A percentile compares a stretch with the other conserved stretches of the same genome.
These are phyloP conservation scores for Paraconiothyrium brasiliense DNA, from an alignment of 2,329 filamentous ascomycete species.

Conservation along the genomic window DNA sequence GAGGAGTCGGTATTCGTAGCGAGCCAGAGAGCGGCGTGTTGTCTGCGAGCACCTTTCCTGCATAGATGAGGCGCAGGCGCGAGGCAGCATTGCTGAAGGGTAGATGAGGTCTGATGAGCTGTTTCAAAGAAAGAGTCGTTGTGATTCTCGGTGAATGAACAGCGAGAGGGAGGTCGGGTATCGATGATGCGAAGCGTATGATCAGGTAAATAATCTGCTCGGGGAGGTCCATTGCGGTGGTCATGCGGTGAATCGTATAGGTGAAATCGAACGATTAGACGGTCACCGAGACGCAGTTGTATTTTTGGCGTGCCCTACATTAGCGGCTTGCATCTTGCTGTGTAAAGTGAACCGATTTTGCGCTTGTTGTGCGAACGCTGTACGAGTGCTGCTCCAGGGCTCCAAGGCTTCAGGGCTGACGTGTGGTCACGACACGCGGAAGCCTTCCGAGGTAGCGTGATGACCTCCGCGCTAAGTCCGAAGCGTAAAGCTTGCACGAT, in stretches of 20 bases:
- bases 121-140: conserved; percentile 81
- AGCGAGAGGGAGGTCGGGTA: conserved; percentile 83
- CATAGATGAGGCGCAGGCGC: conserved; percentile 87
- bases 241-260: conserved; percentile 28
- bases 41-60: conserved; percentile 86
- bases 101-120: conserved; percentile 78
- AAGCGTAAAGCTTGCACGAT: neutral
- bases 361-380: neutral
- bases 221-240: conserved; percentile 39
- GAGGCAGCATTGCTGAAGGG: conserved; percentile 68
- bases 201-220: conserved; percentile 72
- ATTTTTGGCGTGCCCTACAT: neutral
- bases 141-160: conserved; percentile 73
- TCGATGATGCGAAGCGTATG: conserved; percentile 87
- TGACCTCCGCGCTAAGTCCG: neutral
- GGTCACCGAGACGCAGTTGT: neutral
- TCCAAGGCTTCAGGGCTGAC: neutral
- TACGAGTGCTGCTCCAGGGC: neutral
- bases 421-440: conserved; percentile 2
- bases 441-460: conserved; percentile 7
- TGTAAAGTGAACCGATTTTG: neutral
- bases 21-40: conserved; percentile 72
- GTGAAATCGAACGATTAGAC: neutral
- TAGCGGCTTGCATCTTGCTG: neutral
- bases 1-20: conserved; percentile 67